Base-by-base conservation (phyloP, 352 stramenopile genomes). In the Phytophthora pseudosyringae region DNA sequence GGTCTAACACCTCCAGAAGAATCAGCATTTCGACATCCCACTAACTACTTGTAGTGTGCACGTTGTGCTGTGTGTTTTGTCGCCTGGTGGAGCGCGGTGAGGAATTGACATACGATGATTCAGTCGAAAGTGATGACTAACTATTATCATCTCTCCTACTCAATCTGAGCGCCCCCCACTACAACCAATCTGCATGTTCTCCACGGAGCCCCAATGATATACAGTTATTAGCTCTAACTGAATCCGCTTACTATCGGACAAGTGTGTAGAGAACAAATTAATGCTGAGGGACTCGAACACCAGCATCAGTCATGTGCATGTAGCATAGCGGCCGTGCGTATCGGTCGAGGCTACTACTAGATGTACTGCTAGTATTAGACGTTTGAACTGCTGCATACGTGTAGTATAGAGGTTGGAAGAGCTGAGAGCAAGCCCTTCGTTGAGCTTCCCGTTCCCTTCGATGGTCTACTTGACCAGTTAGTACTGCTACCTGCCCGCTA, bases 151-250 rank as follows among this genome's bases (percentile, higher is more conserved):
- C 79, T 81, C 76, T 88, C 79, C 79, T 88, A 88, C 79, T 88
- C 79, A 88, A 73, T 80, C 76, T 81, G 79, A 88, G 79, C 76
- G 73, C 76, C 58, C 64, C 48, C 15, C 10, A 46, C 52, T 33
- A 45, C 25, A 59, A 35, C 53, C 5, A 11, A 36, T 69, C 26
- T 65, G 26, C 25, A 26, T 39, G 13, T 52, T 12, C 1, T 60
- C 3, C 12, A 26, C 9, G 32, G 4, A 56, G 47, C 38, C 82
- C 81, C 83, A 49, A 88, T 94, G 85, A 94, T 91, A 45, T 53
- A 83, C 71, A 90, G 78, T 88, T 90, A 94, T 94, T 94, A 94
- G 86, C 86, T 94, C 86, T 94, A 94, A 80, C 83, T 82, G 83
- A 94, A 90, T 64, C 56, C 56, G 62, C 53, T 61, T 73, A 86